These are phyloP conservation scores for Canavalia ensiformis DNA, from an alignment of 306 rosid genomes.

Conservation along the genomic window DNA sequence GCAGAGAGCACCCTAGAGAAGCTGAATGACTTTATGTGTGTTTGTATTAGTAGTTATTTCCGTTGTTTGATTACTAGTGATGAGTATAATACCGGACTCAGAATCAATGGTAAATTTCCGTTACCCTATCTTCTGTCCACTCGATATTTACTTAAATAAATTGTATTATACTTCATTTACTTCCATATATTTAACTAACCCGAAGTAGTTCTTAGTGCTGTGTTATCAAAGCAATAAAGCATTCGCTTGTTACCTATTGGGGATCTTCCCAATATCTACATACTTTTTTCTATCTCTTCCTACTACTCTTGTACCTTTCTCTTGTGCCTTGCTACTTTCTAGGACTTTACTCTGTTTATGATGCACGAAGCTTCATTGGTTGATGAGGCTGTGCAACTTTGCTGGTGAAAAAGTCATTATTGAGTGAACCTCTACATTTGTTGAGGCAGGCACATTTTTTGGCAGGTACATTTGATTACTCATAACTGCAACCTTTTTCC, in stretches of 20 bases:
- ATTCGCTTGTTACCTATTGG: no score
- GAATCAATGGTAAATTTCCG: slow-evolving; percentile 44
- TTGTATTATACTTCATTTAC: background rate
- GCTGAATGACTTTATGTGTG: slow-evolving; percentile 34
- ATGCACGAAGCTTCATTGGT: no score
- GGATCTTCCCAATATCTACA: no score
- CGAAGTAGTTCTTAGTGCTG: background rate
- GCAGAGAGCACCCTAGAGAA: slow-evolving; percentile 42
- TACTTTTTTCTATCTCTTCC: background rate
- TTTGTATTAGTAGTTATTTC: slow-evolving; percentile 46
- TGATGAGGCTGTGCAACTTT: no score
- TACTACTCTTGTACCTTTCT: background rate
- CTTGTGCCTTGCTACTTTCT: background rate
- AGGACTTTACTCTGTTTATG: no score
- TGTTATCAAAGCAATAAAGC: no score
- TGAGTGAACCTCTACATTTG: no score
- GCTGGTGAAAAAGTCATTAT: no score
- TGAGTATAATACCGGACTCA: slow-evolving; percentile 39
- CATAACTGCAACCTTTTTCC: no score
- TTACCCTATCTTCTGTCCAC: slow-evolving; percentile 10
- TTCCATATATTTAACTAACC: background rate
- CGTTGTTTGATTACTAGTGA: slow-evolving; percentile 41
- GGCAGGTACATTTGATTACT: no score
- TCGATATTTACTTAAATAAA: background rate
- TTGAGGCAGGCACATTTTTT: no score